Evolutionary conservation across 208 protist genomes (phyloP).

Genomic region (Acanthamoeba healyi): DNA sequence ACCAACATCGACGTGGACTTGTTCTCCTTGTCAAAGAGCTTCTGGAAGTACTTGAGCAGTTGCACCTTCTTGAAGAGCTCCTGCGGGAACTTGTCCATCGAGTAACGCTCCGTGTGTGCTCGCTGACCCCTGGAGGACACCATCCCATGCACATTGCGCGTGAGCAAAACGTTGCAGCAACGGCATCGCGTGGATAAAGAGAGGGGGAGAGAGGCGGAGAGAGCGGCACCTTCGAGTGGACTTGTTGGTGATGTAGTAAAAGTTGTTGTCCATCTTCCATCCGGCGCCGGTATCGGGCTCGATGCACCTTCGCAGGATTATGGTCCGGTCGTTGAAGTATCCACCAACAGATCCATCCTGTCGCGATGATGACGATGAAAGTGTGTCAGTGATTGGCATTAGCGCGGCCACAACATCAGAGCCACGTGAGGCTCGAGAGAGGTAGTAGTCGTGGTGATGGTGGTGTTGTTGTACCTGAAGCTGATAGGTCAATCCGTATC

Average conservation of each 20-base stretch:
- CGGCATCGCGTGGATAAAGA: too few species aligned
- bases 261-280: conserved; percentile 48
- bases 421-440: too few species aligned
- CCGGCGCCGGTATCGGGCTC: not conserved
- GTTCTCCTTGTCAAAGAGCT: conserved; percentile 85
- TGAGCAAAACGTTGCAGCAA: too few species aligned
- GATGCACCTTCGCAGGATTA: conserved; percentile 91
- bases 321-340: conserved; percentile 98
- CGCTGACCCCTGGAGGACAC: not conserved
- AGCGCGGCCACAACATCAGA: too few species aligned
- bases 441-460: not conserved
- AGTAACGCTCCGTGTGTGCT: not conserved
- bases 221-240: conserved; percentile 74
- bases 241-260: conserved; percentile 62
- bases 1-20: not conserved
- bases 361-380: too few species aligned
- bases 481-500: conserved; percentile 98
- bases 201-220: too few species aligned
- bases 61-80: conserved; percentile 97
- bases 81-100: conserved; percentile 89
- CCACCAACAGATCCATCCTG: conserved; percentile 95
- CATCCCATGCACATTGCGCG: not conserved
- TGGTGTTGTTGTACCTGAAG: conserved; percentile 81
- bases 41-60: conserved; percentile 97
- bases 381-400: too few species aligned